These are phyloP conservation scores for Amniculicola lignicola DNA, from an alignment of 495 filamentous ascomycete species.

Conservation along the genomic window DNA sequence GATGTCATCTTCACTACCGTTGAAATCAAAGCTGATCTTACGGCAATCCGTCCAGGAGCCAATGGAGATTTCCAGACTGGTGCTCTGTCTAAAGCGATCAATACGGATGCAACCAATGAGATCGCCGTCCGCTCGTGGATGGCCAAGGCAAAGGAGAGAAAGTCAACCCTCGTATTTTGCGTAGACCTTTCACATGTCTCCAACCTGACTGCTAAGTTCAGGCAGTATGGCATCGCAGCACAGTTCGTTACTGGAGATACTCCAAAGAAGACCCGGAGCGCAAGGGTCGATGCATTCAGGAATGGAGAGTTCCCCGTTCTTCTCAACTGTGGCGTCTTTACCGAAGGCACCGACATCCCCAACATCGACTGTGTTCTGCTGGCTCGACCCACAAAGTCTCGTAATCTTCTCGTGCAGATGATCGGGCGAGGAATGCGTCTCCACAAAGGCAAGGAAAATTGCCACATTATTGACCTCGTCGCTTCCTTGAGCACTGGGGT, in stretches of 20 bases:
- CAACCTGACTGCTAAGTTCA: slow-evolving; percentile 70
- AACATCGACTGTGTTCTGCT: slow-evolving; percentile 94
- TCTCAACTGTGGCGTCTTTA: slow-evolving; percentile 94
- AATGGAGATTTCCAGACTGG: slow-evolving; percentile 76
- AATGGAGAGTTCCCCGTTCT: slow-evolving; percentile 78
- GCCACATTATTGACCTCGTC: slow-evolving; percentile 97
- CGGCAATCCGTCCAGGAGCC: slow-evolving; percentile 57
- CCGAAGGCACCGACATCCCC: slow-evolving; percentile 94
- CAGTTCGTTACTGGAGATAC: slow-evolving; percentile 81
- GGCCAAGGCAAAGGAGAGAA: slow-evolving; percentile 64
- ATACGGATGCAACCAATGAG: slow-evolving; percentile 72
- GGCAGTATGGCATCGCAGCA: slow-evolving; percentile 74
- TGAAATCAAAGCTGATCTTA: slow-evolving; percentile 71
- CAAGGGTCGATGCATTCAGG: slow-evolving; percentile 70
- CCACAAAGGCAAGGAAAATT: slow-evolving; percentile 75
- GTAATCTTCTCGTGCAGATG: slow-evolving; percentile 94
- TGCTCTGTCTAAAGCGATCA: slow-evolving; percentile 74
- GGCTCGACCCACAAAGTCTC: slow-evolving; percentile 82
- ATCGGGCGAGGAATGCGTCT: slow-evolving; percentile 90
- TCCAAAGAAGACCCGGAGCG: slow-evolving; percentile 56
- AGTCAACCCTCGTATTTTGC: slow-evolving; percentile 90
- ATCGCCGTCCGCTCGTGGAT: slow-evolving; percentile 83
- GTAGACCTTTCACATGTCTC: slow-evolving; percentile 80
- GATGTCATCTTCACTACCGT: slow-evolving; percentile 93
- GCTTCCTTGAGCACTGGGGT: slow-evolving; percentile 75